Percentiles rank a stretch among this genome's conserved stretches.
Conservation (phyloP, 768 basidiomycete species). For the Collybiopsis confluens region DNA sequence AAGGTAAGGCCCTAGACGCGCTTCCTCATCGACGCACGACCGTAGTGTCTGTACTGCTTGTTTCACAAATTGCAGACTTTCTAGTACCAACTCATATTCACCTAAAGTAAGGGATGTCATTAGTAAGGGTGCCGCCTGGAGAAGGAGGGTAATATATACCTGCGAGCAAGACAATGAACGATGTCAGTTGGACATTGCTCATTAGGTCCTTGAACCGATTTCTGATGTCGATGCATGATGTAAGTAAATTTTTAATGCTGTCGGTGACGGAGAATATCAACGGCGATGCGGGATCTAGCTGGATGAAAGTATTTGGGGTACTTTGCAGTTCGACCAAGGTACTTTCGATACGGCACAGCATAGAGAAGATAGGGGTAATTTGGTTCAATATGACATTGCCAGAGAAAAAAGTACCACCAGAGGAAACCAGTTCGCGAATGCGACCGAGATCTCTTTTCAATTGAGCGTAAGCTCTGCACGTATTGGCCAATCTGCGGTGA, state of each 20-base stretch:
- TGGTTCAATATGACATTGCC: slow-evolving; percentile 1
- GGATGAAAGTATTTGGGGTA: slow-evolving; percentile 20
- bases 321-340: slow-evolving; percentile 23
- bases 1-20: not conserved
- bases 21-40: not conserved
- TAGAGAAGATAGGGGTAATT: not conserved
- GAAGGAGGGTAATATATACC: not conserved
- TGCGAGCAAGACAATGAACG: slow-evolving; percentile 1
- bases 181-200: not conserved
- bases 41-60: not conserved
- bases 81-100: not conserved
- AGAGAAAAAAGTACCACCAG: slow-evolving; percentile 12
- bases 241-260: not conserved
- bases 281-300: not conserved
- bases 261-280: not conserved
- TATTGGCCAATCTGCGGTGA: slow-evolving; percentile 26
- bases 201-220: not conserved
- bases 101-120: not conserved
- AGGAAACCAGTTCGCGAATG: slow-evolving; percentile 20
- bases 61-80: not conserved
- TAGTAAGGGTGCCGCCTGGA: not conserved
- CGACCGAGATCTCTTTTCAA: slow-evolving; percentile 24
- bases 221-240: not conserved
- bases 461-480: slow-evolving; percentile 18
- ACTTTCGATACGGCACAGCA: slow-evolving; percentile 9